Conservation (phyloP, 2,329 filamentous ascomycete species). For the Neophaeococcomyces aloes region DNA sequence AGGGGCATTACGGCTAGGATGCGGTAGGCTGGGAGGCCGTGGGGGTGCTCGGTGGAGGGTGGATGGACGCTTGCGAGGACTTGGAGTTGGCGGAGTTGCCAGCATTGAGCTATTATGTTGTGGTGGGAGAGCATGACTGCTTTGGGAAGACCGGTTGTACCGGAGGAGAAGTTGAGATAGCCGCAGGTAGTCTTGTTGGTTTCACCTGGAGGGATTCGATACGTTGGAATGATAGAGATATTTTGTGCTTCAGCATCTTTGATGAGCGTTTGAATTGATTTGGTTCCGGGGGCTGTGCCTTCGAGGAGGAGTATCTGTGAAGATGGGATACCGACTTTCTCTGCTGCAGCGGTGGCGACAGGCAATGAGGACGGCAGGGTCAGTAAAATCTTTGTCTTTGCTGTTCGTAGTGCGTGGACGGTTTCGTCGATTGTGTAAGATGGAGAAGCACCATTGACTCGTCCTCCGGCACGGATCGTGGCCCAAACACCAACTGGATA, state of each 20-base stretch:
- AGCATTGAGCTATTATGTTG: conserved; percentile 49
- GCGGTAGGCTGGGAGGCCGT: conserved; percentile 32
- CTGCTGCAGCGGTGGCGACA: conserved; percentile 44
- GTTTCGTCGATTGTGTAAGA: conserved; percentile 61
- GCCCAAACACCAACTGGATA: conserved; percentile 55
- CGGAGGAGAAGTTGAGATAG: conserved; percentile 59
- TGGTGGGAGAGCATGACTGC: conserved; percentile 56
- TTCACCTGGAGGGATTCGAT: conserved; percentile 41
- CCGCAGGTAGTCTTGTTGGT: conserved; percentile 37
- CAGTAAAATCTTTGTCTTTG: conserved; percentile 47
- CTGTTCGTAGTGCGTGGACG: conserved; percentile 51
- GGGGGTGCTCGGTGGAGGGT: not conserved
- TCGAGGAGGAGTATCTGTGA: conserved; percentile 47
- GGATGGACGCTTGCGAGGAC: conserved; percentile 5
- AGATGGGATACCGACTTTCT: conserved; percentile 42
- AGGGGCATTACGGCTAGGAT: conserved; percentile 49
- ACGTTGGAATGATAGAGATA: conserved; percentile 36
- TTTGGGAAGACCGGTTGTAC: conserved; percentile 74
- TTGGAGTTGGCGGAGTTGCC: conserved; percentile 45
- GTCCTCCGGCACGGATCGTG: conserved; percentile 42
- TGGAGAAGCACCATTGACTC: conserved; percentile 52
- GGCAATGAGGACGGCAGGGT: conserved; percentile 46
- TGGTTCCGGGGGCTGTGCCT: conserved; percentile 40
- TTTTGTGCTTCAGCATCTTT: conserved; percentile 23
- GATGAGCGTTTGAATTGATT: conserved; percentile 29